Base-by-base conservation (phyloP, 202 grass and related monocot species). In the Carex sylvatica region DNA sequence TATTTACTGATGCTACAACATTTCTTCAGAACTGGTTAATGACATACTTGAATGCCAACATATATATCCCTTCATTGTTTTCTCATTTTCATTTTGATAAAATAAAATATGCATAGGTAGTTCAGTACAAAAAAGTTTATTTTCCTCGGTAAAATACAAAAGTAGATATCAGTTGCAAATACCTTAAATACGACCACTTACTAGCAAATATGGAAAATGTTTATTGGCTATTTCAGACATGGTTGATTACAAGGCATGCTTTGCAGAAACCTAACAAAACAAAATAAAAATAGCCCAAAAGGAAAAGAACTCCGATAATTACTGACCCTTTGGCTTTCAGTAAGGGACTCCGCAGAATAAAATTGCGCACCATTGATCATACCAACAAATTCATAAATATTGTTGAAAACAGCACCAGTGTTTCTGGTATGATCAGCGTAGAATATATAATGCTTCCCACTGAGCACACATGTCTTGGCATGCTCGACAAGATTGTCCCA, bases 401-500 rank as follows among this genome's bases (percentile, higher is more conserved):
- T 96, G 88, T 91, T 96, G 83, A 96, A 96, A 86, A 96, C 91
- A 26, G 93, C 93, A 51, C 93, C 87, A 20, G 87, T 74, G 42
- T 71, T 96, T 88, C 88, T 93, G 35, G 91, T 83, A 63, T 93
- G 85, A 86, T 68, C 83, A 28, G 88, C 83, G 80, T 96, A 88
- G 78, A 93, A 96, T 61, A 96, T 80, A 83, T 96, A 96, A 61
- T 91, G 85, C 83, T 96, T 96, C 26, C 90, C 93, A 77, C 93
- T 91, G 71, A 96, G 88, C 59, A 89, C 90, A 84, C 93, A 96
- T 18, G 93, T 96, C 75, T 96, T 96, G 60, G 93, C 93, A 86
- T 96, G 93, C 88, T 96, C 93, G 36, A 96, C 88, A 74, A 96
- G 93, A 79, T 80, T 91, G 72, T 96, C 93, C 91, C 88, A 93